Conservation (phyloP, 1,139 yeast genomes). For the Pichia norvegensis region DNA sequence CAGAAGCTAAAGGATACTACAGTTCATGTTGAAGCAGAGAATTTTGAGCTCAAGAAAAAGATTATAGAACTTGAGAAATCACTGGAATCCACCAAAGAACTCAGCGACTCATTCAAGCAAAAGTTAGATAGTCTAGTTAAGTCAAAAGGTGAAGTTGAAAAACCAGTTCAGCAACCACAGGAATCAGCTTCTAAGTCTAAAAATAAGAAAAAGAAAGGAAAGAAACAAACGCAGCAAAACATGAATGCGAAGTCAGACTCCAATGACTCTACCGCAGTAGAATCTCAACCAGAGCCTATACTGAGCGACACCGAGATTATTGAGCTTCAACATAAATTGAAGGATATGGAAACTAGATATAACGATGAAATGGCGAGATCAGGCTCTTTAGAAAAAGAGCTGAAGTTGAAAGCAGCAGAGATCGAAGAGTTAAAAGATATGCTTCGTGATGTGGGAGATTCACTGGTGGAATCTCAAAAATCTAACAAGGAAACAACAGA, state of each 20-base stretch:
- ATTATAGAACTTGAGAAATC: conserved; percentile 17
- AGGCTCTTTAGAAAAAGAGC: conserved; percentile 6
- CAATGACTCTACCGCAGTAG: not conserved
- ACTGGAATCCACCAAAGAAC: conserved; percentile 17
- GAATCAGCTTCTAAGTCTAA: conserved; percentile 7
- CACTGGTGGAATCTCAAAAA: conserved; percentile 46
- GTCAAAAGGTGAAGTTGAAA: conserved; percentile 8
- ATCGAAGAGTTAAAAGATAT: conserved; percentile 58
- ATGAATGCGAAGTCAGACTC: conserved; percentile 13
- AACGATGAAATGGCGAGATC: conserved; percentile 19
- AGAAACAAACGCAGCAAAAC: conserved; percentile 6
- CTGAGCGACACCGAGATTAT: conserved; percentile 16
- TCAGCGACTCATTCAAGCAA: conserved; percentile 22
- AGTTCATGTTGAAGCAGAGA: not conserved
- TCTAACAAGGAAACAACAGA: conserved; percentile 14
- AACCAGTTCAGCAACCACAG: conserved; percentile 2
- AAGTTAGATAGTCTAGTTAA: conserved; percentile 19
- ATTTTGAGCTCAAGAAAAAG: conserved; percentile 1
- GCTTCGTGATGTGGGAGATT: conserved; percentile 68
- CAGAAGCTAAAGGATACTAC: not conserved
- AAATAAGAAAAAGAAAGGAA: conserved; percentile 16
- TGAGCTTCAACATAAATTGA: conserved; percentile 22
- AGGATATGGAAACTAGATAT: conserved; percentile 9
- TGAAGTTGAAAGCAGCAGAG: conserved; percentile 38
- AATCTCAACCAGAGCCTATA: not conserved